Base-by-base conservation (phyloP, 345 rosid genomes). In the Rhizophora mangle region DNA sequence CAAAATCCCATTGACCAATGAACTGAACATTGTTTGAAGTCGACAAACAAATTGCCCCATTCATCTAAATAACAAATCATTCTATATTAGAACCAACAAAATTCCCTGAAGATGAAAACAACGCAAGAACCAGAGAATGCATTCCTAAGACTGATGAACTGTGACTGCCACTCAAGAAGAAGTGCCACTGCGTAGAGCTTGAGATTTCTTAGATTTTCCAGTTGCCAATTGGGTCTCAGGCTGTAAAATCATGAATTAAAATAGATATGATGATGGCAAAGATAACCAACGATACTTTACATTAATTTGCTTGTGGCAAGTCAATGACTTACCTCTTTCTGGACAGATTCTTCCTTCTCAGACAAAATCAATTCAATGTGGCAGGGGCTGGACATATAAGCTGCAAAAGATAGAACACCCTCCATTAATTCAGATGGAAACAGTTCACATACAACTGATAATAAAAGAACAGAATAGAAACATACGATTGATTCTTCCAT, bases 361-460 rank as follows among this genome's bases (percentile, higher is more conserved):
- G 98, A 92, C 77, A 92, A 77, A 51, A 76, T 80, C 83, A 95
- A 75, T 86, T 92, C 98, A 37, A 95, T 92, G 79, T 95, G 99
- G 70, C 98, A 95, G 0, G 99, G 99, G 55, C 92, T 88, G 1
- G 98, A 92, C 99, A 95, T 95, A 71, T 95, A 95, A 63, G 99
- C 99, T 95, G 78, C 68, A 73, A 1, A 29, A 22, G 34, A 34
- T 60, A 16, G 8, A 63, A 10, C 32, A 49, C 6, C 9, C n/a
- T 63, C 16, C 22, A 18, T 27, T 16, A 56, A 47, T 47, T 24
- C 5, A 46, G 3, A 27, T 0, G 6, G 1, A 0, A 19, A 32
- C 24, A 18, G 4, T 2, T 21, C 9, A 1, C n/a, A 6, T 3
- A 43, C 21, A 54, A 2, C 7, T 1, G 49, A 52, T 1, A 7